Conservation (phyloP, 495 filamentous ascomycete species). For the Penicillium egyptiacum region DNA sequence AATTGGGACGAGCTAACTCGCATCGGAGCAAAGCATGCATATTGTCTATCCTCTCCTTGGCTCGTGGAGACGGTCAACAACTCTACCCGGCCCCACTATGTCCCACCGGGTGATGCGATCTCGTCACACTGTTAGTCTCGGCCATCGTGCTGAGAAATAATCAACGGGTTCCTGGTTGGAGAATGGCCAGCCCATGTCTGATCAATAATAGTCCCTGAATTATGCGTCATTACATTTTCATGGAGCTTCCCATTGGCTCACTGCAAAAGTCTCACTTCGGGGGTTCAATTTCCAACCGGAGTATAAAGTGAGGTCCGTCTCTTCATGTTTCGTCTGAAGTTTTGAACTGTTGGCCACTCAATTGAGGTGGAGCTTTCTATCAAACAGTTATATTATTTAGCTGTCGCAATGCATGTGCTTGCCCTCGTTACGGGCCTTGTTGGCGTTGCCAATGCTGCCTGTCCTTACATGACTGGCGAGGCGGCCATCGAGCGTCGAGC, state of each 20-base stretch:
- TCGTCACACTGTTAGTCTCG: slow-evolving; percentile 4
- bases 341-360: not conserved
- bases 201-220: not conserved
- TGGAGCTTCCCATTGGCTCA: slow-evolving; percentile 5
- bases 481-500: slow-evolving; percentile 29
- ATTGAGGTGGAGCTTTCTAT: not conserved
- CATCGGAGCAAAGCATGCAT: not conserved
- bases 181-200: slow-evolving; percentile 6
- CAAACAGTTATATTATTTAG: not conserved
- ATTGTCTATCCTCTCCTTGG: not conserved
- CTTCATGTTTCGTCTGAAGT: not conserved
- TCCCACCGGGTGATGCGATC: slow-evolving; percentile 2
- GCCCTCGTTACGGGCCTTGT: slow-evolving; percentile 33
- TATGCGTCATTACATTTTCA: not conserved
- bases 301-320: slow-evolving; percentile 1
- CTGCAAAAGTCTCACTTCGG: not conserved
- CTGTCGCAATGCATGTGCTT: slow-evolving; percentile 31
- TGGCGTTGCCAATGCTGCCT: slow-evolving; percentile 43
- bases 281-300: not conserved
- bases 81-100: not conserved
- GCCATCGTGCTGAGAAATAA: slow-evolving; percentile 2
- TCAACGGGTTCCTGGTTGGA: slow-evolving; percentile 5
- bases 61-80: slow-evolving; percentile 4
- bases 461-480: slow-evolving; percentile 45
- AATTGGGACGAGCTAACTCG: not conserved